A percentile compares a stretch with the other conserved stretches of the same genome.
Evolutionary conservation across 192 early-diverging fungal species (phyloP).

Genomic region (Coemansia sp.): DNA sequence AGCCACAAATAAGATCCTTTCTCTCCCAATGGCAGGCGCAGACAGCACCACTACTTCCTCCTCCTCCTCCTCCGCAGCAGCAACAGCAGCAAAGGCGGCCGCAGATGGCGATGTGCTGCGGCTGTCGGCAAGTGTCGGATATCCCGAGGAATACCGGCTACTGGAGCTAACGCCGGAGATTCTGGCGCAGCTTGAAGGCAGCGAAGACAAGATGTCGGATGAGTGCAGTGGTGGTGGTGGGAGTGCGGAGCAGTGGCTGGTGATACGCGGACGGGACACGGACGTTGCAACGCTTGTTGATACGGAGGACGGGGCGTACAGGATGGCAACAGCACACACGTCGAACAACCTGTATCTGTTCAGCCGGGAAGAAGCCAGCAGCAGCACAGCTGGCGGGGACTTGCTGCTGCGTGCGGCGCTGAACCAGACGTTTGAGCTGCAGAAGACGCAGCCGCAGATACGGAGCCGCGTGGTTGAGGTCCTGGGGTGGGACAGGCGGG

Average conservation of each 20-base stretch:
- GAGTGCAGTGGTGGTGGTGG: neutral
- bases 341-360: slow-evolving; percentile 52
- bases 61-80: neutral
- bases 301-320: slow-evolving; percentile 23
- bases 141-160: slow-evolving; percentile 44
- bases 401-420: slow-evolving; percentile 34
- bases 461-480: slow-evolving; percentile 36
- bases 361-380: neutral
- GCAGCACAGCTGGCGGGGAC: neutral
- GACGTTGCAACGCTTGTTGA: slow-evolving; percentile 41
- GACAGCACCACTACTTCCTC: too few relatives aligned
- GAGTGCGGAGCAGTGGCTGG: slow-evolving; percentile 15
- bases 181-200: slow-evolving; percentile 30
- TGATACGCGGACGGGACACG: slow-evolving; percentile 32
- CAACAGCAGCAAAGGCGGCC: neutral
- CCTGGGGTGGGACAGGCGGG: slow-evolving; percentile 38
- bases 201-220: neutral
- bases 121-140: slow-evolving; percentile 42
- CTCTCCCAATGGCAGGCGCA: neutral
- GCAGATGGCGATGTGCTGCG: slow-evolving; percentile 5
- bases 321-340: slow-evolving; percentile 47
- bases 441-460: slow-evolving; percentile 32
- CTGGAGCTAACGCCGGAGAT: slow-evolving; percentile 43
- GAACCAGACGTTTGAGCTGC: slow-evolving; percentile 53
- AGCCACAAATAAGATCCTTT: too few relatives aligned